Evolutionary conservation across 371 early-diverging fungal species (phyloP).

Genomic region (Mortierella sp.): DNA sequence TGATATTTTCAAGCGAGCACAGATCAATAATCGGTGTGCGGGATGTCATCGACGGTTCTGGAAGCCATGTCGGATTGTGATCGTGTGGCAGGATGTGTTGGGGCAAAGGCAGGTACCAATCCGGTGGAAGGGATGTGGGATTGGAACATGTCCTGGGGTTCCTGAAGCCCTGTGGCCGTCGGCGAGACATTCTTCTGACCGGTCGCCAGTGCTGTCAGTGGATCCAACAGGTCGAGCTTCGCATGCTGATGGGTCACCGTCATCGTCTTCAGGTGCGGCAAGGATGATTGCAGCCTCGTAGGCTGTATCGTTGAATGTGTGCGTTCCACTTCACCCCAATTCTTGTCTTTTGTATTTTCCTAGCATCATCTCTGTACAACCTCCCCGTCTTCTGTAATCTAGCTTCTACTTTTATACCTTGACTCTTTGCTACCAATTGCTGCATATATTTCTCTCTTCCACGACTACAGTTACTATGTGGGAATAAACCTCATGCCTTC

Average conservation of each 20-base stretch:
- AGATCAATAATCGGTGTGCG: slow-evolving; percentile 34
- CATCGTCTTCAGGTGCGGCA: background rate
- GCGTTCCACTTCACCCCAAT: background rate
- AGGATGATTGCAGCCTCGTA: background rate
- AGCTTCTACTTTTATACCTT: background rate
- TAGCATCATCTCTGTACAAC: background rate
- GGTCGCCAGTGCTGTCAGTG: background rate
- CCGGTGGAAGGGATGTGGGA: slow-evolving; percentile 50
- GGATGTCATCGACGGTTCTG: slow-evolving; percentile 41
- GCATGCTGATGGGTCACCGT: background rate
- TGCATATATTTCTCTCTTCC: background rate
- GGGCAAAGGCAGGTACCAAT: slow-evolving; percentile 42
- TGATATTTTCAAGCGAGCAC: slow-evolving; percentile 33
- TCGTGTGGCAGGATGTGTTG: slow-evolving; percentile 48
- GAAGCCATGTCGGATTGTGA: slow-evolving; percentile 38
- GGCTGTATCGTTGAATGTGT: background rate
- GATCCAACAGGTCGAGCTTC: background rate
- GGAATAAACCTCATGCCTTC: background rate
- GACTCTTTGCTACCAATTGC: background rate
- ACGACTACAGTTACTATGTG: background rate
- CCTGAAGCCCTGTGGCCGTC: slow-evolving; percentile 22
- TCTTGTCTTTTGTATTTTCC: background rate
- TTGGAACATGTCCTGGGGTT: slow-evolving; percentile 33
- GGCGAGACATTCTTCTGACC: background rate
- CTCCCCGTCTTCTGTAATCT: background rate